Evolutionary conservation across 768 basidiomycete genomes (phyloP).

Genomic region (Galerina sulciceps): DNA sequence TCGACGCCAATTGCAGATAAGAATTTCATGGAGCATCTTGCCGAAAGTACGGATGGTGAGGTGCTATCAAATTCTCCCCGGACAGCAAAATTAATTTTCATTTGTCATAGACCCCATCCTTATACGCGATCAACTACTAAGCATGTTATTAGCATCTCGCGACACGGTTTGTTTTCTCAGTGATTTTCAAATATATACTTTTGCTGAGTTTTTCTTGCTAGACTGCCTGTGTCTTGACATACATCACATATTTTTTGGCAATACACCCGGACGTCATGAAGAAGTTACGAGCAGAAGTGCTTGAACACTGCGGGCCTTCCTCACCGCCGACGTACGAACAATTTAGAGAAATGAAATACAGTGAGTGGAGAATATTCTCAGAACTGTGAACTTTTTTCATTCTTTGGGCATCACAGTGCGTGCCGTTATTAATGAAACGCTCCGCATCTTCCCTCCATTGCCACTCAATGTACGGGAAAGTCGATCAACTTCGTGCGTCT

Average conservation of each 20-base stretch:
- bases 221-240: constrained; percentile 76
- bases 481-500: constrained; percentile 48
- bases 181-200: neutral
- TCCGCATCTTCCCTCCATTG: constrained; percentile 80
- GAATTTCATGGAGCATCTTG: constrained; percentile 71
- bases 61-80: neutral
- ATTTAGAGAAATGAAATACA: constrained; percentile 66
- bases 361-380: constrained; percentile 37
- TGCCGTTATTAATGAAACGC: constrained; percentile 79
- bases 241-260: constrained; percentile 70
- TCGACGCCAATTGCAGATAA: constrained; percentile 48
- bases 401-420: constrained; percentile 47
- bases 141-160: constrained; percentile 74
- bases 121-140: constrained; percentile 80
- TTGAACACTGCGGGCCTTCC: constrained; percentile 54
- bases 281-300: constrained; percentile 63
- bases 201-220: constrained; percentile 24
- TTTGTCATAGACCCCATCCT: constrained; percentile 54
- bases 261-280: constrained; percentile 59
- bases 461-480: constrained; percentile 72
- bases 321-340: constrained; percentile 56
- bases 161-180: constrained; percentile 62
- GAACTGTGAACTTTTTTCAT: neutral
- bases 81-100: neutral
- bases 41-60: constrained; percentile 66